These are phyloP conservation scores for Naganishia liquefaciens DNA, from an alignment of 1,284 basidiomycete genomes.

Conservation along the genomic window DNA sequence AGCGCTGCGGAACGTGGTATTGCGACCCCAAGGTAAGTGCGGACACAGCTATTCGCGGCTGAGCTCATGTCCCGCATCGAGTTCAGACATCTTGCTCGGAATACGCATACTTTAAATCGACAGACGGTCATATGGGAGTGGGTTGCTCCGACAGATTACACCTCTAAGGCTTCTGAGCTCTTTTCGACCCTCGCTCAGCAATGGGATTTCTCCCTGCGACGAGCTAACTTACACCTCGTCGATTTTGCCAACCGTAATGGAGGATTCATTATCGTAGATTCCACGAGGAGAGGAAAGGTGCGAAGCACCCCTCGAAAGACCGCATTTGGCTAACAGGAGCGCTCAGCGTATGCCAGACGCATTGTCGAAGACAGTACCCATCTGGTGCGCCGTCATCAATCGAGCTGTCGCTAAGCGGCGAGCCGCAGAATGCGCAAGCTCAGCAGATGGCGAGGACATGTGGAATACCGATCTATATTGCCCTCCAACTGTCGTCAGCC, in stretches of 20 bases:
- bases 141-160: constrained; percentile 33
- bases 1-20: constrained; percentile 95
- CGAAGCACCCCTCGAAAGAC: background rate
- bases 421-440: constrained; percentile 7
- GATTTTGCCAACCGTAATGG: constrained; percentile 59
- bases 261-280: constrained; percentile 89
- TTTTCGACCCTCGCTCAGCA: constrained; percentile 1
- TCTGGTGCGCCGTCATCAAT: constrained; percentile 90
- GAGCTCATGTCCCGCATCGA: background rate
- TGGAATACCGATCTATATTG: constrained; percentile 50
- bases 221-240: constrained; percentile 82
- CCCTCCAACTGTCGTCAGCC: constrained; percentile 48
- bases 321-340: too few relatives aligned
- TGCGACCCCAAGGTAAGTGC: constrained; percentile 63
- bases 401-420: constrained; percentile 58
- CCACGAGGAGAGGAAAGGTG: constrained; percentile 83
- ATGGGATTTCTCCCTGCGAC: constrained; percentile 82
- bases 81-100: constrained; percentile 17
- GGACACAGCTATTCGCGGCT: background rate
- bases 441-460: background rate
- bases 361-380: constrained; percentile 88
- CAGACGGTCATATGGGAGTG: constrained; percentile 81
- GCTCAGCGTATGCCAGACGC: constrained; percentile 81
- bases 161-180: background rate
- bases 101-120: constrained; percentile 91